Base-by-base conservation (phyloP, 1,284 basidiomycete species). In the Coniophora puteana region DNA sequence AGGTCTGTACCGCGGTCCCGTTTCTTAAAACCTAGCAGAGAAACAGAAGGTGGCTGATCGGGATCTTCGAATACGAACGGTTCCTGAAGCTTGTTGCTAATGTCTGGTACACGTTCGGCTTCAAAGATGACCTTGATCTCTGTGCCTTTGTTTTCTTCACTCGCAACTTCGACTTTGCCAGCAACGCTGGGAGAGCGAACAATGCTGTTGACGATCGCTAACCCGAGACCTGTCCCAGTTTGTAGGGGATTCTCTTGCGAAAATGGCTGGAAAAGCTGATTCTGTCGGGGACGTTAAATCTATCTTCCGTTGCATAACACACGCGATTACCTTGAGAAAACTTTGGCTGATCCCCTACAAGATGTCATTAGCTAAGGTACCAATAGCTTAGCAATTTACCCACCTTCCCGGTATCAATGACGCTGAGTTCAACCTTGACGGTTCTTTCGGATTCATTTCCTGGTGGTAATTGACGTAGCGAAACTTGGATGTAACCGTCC, bases 191-290 rank as follows among this genome's bases (percentile, higher is more conserved):
- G 84, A 11, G 90, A 92, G 18, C 82, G 82, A 23, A 95, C 81
- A 44, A 93, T 93, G 52, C 87, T 93, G 69, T 91, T 93, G 58
- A 97, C 94, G 51, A 98, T 98, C 17, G 94, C 93, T 17, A 97
- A 79, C n/a, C 94, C 94, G 3, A 98, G 76, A 13, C 94, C 94
- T 1, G 94, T 98, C 1, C 94, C 94, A 2, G 92, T 86, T 55
- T 95, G 92, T 8, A 92, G 61, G 2, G 90, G 88, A 53, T 93
- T 92, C 61, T 90, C 88, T 68, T 97, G 94, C 1, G 93, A 93
- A 66, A 98, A 98, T 0, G 94, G 94, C 54, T 96, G 93, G 68
- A 97, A 98, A 3, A 98, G 72, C 65, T 96, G 92, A 51, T 96
- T 93, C 80, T 93, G 54, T 21, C 50, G 33, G 24, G 40, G 45